Evolutionary conservation across 164 flowering plant genomes (phyloP).

Genomic region (Taxillus chinensis): DNA sequence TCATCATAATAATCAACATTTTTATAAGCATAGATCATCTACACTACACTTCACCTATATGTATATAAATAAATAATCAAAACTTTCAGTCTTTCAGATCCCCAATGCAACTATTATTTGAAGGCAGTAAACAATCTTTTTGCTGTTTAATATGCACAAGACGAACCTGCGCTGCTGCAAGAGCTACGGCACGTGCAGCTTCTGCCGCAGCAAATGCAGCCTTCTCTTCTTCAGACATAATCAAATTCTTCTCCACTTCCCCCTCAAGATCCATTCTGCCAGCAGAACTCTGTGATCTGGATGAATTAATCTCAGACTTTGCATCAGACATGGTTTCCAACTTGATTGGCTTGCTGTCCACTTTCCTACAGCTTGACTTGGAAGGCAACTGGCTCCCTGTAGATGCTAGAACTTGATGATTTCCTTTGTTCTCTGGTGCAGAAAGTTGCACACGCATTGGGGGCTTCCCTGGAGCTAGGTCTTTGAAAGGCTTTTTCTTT

Average conservation of each 20-base stretch:
- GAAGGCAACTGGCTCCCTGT: slow-evolving; percentile 30
- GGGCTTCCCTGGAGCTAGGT: slow-evolving; percentile 41
- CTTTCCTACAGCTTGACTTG: slow-evolving; percentile 29
- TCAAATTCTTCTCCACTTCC: slow-evolving; percentile 21
- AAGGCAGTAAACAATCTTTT: too few species aligned
- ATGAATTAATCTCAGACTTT: slow-evolving; percentile 31
- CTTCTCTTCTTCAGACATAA: slow-evolving; percentile 76
- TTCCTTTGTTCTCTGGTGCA: slow-evolving; percentile 26
- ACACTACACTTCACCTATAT: too few species aligned
- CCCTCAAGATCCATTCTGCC: slow-evolving; percentile 29
- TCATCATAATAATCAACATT: too few species aligned
- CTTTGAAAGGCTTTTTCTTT: slow-evolving; percentile 42
- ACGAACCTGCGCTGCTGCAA: slow-evolving; percentile 94
- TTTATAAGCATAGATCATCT: too few species aligned
- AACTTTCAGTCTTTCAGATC: too few species aligned
- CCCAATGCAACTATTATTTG: too few species aligned
- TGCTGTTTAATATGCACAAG: slow-evolving; percentile 1
- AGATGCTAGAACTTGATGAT: slow-evolving; percentile 21
- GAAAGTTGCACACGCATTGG: slow-evolving; percentile 33
- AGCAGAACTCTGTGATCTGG: slow-evolving; percentile 26
- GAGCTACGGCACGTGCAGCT: slow-evolving; percentile 83
- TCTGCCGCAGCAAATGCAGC: slow-evolving; percentile 92
- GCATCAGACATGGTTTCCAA: slow-evolving; percentile 25
- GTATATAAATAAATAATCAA: too few species aligned
- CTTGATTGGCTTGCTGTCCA: slow-evolving; percentile 29